Conservation (phyloP, 345 rosid genomes). For the Populus alba region DNA sequence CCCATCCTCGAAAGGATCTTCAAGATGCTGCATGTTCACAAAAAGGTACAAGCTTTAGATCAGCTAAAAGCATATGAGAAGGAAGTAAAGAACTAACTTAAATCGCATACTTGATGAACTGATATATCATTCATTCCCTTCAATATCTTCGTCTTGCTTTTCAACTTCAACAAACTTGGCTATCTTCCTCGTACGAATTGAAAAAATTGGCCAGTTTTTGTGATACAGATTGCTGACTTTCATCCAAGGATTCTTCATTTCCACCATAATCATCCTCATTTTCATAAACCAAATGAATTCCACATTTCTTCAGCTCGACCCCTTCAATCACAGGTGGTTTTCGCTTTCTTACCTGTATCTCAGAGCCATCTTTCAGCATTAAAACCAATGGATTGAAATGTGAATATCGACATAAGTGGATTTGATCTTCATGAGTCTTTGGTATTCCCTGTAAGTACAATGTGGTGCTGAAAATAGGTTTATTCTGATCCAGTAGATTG, state of each 20-base stretch:
- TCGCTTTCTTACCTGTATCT: conserved; percentile 26
- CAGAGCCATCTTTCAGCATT: conserved; percentile 34
- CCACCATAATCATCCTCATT: conserved; percentile 46
- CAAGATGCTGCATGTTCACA: not conserved
- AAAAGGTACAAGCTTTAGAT: not conserved
- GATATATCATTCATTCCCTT: not conserved
- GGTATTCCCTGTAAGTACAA: conserved; percentile 52
- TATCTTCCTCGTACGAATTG: conserved; percentile 22
- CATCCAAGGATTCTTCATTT: conserved; percentile 39
- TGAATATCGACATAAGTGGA: conserved; percentile 51
- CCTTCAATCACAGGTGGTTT: conserved; percentile 27
- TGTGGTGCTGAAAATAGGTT: not conserved
- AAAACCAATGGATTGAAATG: conserved; percentile 30
- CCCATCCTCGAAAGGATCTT: not conserved
- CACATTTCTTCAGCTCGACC: conserved; percentile 38
- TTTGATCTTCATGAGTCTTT: conserved; percentile 38
- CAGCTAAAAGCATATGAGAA: not conserved
- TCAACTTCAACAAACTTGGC: not conserved
- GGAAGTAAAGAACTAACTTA: not conserved
- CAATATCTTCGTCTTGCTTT: not conserved
- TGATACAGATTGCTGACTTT: conserved; percentile 37
- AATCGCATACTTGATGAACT: not conserved
- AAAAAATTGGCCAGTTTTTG: conserved; percentile 41
- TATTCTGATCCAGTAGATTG: conserved; percentile 26
- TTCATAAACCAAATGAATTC: conserved; percentile 45